Base-by-base conservation (phyloP, 2,329 filamentous ascomycete species). In the Cytospora piceae region DNA sequence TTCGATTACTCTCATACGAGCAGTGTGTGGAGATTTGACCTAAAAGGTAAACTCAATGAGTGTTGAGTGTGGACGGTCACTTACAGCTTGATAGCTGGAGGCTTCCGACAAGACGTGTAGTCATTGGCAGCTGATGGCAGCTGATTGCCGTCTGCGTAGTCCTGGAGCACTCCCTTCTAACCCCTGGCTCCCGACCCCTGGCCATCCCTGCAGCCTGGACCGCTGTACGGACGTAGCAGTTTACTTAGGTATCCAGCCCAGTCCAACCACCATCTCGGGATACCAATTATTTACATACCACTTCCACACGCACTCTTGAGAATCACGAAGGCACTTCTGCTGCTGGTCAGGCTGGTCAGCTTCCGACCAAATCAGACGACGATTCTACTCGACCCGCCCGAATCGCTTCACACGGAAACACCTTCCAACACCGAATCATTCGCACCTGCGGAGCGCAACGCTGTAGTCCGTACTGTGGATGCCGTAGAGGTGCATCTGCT, bases 121-220 rank as follows among this genome's bases (percentile, higher is more conserved):
- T 49, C 46, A 49, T n/a, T n/a, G 20, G 46, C 46, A 49, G 46
- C 46, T 49, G 46, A 9, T 49, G n/a, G 46, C 46, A 49, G 46
- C 46, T 14, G 46, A 12, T 14, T 24, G 46, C 46, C 46, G n/a
- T 4, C 11, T 24, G 46, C 46, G 8, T 49, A 8, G 4, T 9
- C n/a, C 5, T 9, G 39, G 20, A 46, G 39, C 39, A 22, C 42
- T n/a, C 20, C 5, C 42, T 46, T 1, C 7, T 2, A 1, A 22
- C n/a, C 46, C 22, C n/a, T 49, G 9, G 7, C 9, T 9, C 3
- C 3, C 5, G n/a, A 49, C 46, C 46, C 46, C 46, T 49, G 46
- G n/a, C n/a, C 46, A 49, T 24, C 22, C 46, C n/a, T 49, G 46
- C 46, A 49, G n/a, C 46, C 46, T 14, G 17, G 20, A 2, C 32